Conservation (phyloP, 495 filamentous ascomycete genomes). For the Penicillium dipodomyicola region DNA sequence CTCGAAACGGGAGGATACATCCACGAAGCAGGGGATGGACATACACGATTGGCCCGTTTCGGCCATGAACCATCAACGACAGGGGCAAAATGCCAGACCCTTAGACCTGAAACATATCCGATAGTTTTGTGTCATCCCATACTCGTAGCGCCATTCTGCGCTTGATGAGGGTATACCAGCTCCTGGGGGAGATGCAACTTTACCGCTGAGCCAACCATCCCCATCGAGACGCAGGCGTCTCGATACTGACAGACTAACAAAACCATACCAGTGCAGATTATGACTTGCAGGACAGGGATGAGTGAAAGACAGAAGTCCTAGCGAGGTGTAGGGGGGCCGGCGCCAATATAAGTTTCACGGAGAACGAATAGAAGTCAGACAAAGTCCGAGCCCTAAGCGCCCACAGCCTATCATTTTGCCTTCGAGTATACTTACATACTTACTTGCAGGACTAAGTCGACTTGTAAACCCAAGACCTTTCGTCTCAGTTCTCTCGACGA, state of each 20-base stretch:
- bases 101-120: neutral
- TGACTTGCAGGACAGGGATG: neutral
- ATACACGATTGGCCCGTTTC: neutral
- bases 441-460: neutral
- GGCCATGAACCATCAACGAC: neutral
- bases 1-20: neutral
- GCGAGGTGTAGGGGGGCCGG: neutral
- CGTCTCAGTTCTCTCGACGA: neutral
- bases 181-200: neutral
- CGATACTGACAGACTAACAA: neutral
- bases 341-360: slow-evolving; percentile 8
- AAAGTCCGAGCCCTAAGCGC: slow-evolving; percentile 3
- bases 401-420: slow-evolving; percentile 6
- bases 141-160: neutral
- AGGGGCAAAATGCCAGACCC: neutral
- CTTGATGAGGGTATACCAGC: neutral
- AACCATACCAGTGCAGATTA: neutral
- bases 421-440: neutral
- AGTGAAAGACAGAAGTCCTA: neutral
- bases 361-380: neutral
- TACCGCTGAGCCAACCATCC: slow-evolving; percentile 4
- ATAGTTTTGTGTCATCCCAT: neutral
- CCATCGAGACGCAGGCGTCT: neutral
- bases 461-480: neutral
- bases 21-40: neutral